phyloP scores from a whole-genome alignment of 495 filamentous ascomycete genomes.

The Bombardia bombarda region DNA sequence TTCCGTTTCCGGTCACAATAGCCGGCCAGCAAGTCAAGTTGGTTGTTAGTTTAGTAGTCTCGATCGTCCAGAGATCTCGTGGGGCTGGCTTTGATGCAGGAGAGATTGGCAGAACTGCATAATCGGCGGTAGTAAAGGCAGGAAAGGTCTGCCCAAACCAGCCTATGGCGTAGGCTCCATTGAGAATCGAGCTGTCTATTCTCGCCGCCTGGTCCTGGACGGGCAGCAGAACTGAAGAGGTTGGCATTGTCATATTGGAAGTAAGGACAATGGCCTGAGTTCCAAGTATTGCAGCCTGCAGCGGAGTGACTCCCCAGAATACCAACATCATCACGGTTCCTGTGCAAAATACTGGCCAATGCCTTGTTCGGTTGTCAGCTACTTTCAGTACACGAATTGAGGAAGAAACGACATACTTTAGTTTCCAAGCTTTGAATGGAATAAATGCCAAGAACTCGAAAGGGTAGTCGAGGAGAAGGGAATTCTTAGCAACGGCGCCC shows the following conservation, averaged over 20 bases:
- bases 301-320: background rate
- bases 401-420: constrained; percentile 18
- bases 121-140: constrained; percentile 26
- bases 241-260: background rate
- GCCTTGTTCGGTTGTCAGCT: no score
- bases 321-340: background rate
- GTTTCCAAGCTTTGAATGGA: constrained; percentile 31
- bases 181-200: constrained; percentile 21
- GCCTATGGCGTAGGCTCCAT: constrained; percentile 24
- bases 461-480: constrained; percentile 40
- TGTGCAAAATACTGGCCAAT: background rate
- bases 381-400: no score
- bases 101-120: background rate
- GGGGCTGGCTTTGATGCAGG: constrained; percentile 6
- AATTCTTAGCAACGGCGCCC: constrained; percentile 30
- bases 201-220: constrained; percentile 28
- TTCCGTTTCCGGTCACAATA: background rate
- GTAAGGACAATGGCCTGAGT: background rate
- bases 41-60: constrained; percentile 23
- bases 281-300: background rate
- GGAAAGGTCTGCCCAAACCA: constrained; percentile 33
- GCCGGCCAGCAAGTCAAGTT: constrained; percentile 29
- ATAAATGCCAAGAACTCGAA: constrained; percentile 40
- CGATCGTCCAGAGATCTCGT: constrained; percentile 20
- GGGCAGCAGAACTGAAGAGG: background rate